These are phyloP conservation scores for Mycena venus DNA, from an alignment of 768 basidiomycete species.

Conservation along the genomic window DNA sequence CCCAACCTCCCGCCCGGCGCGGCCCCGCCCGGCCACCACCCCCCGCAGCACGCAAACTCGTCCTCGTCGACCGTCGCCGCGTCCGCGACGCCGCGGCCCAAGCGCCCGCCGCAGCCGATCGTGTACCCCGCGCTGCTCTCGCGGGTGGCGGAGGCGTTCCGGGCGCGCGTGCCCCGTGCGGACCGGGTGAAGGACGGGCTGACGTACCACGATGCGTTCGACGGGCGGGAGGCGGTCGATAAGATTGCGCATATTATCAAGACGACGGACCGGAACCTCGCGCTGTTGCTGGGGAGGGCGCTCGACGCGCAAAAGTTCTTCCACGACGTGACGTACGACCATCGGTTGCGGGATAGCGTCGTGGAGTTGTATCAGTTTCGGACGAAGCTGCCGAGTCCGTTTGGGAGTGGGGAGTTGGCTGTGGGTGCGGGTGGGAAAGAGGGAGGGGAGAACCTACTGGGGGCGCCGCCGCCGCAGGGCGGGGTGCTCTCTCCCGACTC, in stretches of 20 bases:
- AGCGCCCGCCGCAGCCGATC: constrained; percentile 67
- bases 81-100: constrained; percentile 48
- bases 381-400: constrained; percentile 85
- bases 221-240: constrained; percentile 97
- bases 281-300: constrained; percentile 93
- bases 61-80: constrained; percentile 12
- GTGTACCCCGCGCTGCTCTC: constrained; percentile 98
- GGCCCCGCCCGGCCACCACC: background rate
- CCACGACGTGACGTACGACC: constrained; percentile 99
- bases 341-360: constrained; percentile 90
- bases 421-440: constrained; percentile 38
- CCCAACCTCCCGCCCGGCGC: constrained; percentile 50
- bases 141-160: constrained; percentile 94
- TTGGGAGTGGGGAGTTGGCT: constrained; percentile 81
- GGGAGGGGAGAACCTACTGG: constrained; percentile 34
- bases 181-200: constrained; percentile 95
- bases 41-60: constrained; percentile 14
- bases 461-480: constrained; percentile 22
- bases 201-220: constrained; percentile 96
- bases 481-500: constrained; percentile 28
- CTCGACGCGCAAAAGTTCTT: constrained; percentile 99
- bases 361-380: constrained; percentile 95
- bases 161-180: constrained; percentile 78
- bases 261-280: constrained; percentile 96
- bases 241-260: constrained; percentile 98